phyloP scores from a whole-genome alignment of 2,329 filamentous ascomycete species.

The Neofusicoccum cordaticola region DNA sequence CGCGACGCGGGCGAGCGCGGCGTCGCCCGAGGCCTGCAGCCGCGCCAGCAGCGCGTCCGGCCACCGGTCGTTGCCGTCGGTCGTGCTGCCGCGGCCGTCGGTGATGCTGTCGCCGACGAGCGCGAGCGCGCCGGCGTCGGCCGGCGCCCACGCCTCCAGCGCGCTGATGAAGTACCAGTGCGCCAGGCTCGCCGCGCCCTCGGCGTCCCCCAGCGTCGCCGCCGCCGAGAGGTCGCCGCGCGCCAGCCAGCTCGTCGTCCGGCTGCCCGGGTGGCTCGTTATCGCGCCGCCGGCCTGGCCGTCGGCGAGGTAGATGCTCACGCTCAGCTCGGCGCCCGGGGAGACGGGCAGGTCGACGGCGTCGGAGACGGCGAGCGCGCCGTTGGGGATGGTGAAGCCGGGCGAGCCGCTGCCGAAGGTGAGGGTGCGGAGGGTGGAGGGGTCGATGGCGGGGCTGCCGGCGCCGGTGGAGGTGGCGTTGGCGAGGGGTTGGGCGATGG shows the following conservation, averaged over 20 bases:
- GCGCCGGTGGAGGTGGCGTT: constrained; percentile 42
- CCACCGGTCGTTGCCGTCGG: constrained; percentile 57
- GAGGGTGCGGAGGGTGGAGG: constrained; percentile 51
- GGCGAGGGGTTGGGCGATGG: constrained; percentile 50
- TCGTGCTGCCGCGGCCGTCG: constrained; percentile 60
- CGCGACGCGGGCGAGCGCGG: no score
- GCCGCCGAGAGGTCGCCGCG: constrained; percentile 56
- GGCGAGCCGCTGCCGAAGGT: constrained; percentile 55
- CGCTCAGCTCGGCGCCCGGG: constrained; percentile 41
- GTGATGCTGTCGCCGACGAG: constrained; percentile 66
- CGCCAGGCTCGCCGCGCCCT: constrained; percentile 35
- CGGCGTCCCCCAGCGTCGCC: constrained; percentile 44
- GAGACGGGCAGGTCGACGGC: constrained; percentile 30
- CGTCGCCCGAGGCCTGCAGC: constrained; percentile 36
- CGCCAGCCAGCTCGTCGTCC: constrained; percentile 60
- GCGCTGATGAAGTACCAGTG: constrained; percentile 56
- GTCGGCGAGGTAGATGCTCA: constrained; percentile 57
- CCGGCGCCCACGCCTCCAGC: constrained; percentile 55
- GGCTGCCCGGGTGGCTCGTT: constrained; percentile 63
- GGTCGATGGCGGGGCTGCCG: constrained; percentile 54
- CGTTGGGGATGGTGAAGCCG: constrained; percentile 53
- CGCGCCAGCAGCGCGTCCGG: constrained; percentile 25
- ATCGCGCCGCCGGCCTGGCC: constrained; percentile 59
- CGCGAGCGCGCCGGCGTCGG: constrained; percentile 45
- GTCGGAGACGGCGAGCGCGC: constrained; percentile 60